Evolutionary conservation across 176 grass and related monocot genomes (phyloP).

Genomic region (Coix lacrymajobi): DNA sequence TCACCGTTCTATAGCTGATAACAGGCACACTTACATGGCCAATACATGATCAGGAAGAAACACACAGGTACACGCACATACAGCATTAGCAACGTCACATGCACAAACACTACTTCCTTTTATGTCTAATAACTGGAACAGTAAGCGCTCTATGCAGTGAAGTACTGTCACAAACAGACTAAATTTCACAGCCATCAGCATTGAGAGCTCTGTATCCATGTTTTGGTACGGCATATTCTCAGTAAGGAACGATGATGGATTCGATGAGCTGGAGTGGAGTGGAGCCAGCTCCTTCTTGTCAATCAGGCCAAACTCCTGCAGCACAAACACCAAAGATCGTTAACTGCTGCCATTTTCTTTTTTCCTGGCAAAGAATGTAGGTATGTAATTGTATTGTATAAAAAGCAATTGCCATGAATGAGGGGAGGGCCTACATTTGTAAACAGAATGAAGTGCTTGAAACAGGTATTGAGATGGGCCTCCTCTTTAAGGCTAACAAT

Average conservation of each 20-base stretch:
- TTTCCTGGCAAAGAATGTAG: background rate
- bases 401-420: background rate
- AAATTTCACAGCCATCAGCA: conserved; percentile 17
- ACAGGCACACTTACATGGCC: conserved; percentile 17
- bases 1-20: background rate
- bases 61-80: conserved; percentile 13
- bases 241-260: conserved; percentile 93
- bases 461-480: conserved; percentile 99
- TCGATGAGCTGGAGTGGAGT: conserved; percentile 95
- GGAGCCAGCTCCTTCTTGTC: conserved; percentile 96
- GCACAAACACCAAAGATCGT: background rate
- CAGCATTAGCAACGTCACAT: conserved; percentile 15
- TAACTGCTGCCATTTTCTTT: background rate
- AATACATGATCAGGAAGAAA: background rate
- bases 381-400: background rate
- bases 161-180: background rate
- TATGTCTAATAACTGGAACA: conserved; percentile 33
- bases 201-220: background rate
- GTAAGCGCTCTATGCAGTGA: conserved; percentile 26
- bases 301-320: conserved; percentile 90
- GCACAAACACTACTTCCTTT: too few species aligned
- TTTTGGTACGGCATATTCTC: conserved; percentile 6
- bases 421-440: conserved; percentile 50
- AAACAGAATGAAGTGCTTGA: conserved; percentile 99
- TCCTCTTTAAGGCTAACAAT: conserved; percentile 99